phyloP scores from a whole-genome alignment of 176 grass and related monocot species.

The Tillandsia fasciculata region DNA sequence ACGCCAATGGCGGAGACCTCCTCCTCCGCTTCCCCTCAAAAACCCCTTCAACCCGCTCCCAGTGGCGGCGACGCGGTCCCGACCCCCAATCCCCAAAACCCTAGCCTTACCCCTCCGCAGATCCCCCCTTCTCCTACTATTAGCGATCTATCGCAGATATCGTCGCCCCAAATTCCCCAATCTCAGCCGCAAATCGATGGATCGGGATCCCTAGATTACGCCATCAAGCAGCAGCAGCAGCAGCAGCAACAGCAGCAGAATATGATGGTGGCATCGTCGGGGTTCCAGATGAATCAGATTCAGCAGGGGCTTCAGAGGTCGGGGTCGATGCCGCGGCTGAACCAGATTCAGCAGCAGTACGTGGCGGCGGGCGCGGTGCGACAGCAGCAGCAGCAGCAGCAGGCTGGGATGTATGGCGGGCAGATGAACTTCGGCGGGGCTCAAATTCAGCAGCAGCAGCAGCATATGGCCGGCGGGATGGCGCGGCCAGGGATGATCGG shows the following conservation, averaged over 20 bases:
- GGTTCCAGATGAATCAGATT: conserved; percentile 3
- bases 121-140: conserved; percentile 53
- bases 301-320: conserved; percentile 13
- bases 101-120: conserved; percentile 37
- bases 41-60: conserved; percentile 26
- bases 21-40: conserved; percentile 42
- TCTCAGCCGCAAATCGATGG: conserved; percentile 30
- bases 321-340: conserved; percentile 17
- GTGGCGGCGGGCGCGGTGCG: conserved; percentile 26
- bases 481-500: conserved; percentile 57
- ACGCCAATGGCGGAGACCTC: conserved; percentile 49
- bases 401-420: conserved; percentile 51
- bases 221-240: conserved; percentile 22
- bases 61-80: conserved; percentile 14
- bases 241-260: conserved; percentile 50
- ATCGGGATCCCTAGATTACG: conserved; percentile 18
- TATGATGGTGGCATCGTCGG: background rate
- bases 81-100: conserved; percentile 45
- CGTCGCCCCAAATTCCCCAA: conserved; percentile 37
- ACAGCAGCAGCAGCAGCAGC: conserved; percentile 11
- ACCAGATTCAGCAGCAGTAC: conserved; percentile 38
- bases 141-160: conserved; percentile 34
- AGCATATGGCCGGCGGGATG: conserved; percentile 27
- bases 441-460: conserved; percentile 38
- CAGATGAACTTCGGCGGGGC: conserved; percentile 76